These are phyloP conservation scores for Saturnispora quitensis DNA, from an alignment of 805 yeast species.

Conservation along the genomic window DNA sequence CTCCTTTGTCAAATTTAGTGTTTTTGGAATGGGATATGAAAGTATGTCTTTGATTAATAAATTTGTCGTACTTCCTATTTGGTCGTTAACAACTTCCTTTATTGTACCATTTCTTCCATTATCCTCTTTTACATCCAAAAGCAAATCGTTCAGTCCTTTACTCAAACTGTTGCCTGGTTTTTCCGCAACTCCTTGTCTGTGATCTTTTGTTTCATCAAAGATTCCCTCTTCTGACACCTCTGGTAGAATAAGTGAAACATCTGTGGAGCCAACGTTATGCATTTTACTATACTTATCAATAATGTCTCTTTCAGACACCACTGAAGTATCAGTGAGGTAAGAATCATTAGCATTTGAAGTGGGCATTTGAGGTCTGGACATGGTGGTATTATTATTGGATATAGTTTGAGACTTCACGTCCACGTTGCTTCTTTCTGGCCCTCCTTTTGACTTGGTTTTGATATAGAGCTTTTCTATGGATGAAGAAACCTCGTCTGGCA, in stretches of 20 bases:
- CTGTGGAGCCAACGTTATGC: background rate
- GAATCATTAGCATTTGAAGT: background rate
- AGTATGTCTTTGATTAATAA: background rate
- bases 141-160: background rate
- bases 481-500: slow-evolving; percentile 9
- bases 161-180: background rate
- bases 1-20: background rate
- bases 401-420: background rate
- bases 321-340: background rate
- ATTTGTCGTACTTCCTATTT: background rate
- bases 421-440: background rate
- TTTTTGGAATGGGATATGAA: background rate
- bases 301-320: slow-evolving; percentile 2
- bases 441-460: background rate
- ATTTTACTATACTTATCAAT: slow-evolving; percentile 4
- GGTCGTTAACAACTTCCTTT: background rate
- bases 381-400: background rate
- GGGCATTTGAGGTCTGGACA: background rate
- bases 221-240: background rate
- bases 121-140: background rate
- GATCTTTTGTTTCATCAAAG: background rate
- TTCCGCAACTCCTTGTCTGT: background rate
- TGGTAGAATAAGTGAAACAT: background rate
- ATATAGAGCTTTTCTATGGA: slow-evolving; percentile 6
- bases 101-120: background rate